These are phyloP conservation scores for Aspergillus brasiliensis DNA, from an alignment of 2,329 filamentous ascomycete genomes.

Conservation along the genomic window DNA sequence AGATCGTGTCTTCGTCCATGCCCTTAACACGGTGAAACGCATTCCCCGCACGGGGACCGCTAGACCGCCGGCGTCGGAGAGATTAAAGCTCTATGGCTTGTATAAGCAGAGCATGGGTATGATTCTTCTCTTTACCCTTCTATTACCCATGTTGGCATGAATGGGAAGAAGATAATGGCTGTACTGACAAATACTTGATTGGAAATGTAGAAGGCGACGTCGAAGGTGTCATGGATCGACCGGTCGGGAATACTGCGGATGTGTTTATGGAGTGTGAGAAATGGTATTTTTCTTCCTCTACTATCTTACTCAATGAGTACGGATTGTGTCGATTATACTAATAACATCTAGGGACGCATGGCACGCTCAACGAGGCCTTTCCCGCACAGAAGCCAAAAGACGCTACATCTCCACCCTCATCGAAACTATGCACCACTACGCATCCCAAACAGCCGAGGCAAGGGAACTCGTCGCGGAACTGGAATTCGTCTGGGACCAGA, in stretches of 20 bases:
- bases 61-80: conserved; percentile 80
- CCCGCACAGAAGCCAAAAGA: conserved; percentile 88
- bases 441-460: conserved; percentile 76
- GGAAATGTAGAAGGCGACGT: conserved; percentile 76
- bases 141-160: too few relatives aligned
- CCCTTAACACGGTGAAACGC: conserved; percentile 97
- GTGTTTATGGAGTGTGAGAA: conserved; percentile 63
- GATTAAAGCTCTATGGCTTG: conserved; percentile 90
- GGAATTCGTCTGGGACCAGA: conserved; percentile 99
- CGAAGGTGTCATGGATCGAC: conserved; percentile 87
- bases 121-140: conserved; percentile 13
- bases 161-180: not conserved
- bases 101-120: conserved; percentile 96
- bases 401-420: conserved; percentile 92
- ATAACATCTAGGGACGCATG: conserved; percentile 76
- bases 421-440: conserved; percentile 95
- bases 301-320: not conserved
- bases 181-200: not conserved
- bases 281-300: conserved; percentile 52
- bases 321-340: not conserved
- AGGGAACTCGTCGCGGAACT: conserved; percentile 86
- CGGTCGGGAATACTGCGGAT: conserved; percentile 56
- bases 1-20: conserved; percentile 99
- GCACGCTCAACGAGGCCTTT: conserved; percentile 82
- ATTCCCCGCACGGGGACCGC: conserved; percentile 90